A percentile compares a stretch with the other conserved stretches of the same genome.
These are phyloP conservation scores for Begonia fuchsioides DNA, from an alignment of 306 rosid genomes.

Conservation along the genomic window DNA sequence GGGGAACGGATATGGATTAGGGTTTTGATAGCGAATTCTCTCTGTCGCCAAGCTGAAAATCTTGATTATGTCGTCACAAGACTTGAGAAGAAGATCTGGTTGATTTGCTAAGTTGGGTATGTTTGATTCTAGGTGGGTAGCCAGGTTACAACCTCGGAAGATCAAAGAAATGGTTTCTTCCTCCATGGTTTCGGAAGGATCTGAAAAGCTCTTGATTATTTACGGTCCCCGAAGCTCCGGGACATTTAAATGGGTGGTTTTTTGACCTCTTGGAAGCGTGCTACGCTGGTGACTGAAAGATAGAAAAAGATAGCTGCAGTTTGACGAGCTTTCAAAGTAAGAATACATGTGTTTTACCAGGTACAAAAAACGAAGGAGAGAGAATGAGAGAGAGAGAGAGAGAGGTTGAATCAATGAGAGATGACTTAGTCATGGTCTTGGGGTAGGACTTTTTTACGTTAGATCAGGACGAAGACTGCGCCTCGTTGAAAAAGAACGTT, in stretches of 20 bases:
- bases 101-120: constrained; percentile 20
- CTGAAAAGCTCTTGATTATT: too few relatives aligned
- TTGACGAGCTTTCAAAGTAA: neutral
- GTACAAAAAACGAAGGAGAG: constrained; percentile 1
- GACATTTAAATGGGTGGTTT: constrained; percentile 11
- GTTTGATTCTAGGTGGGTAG: constrained; percentile 25
- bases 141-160: constrained; percentile 27
- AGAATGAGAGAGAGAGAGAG: neutral
- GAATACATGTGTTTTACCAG: constrained; percentile 22
- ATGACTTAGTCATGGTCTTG: constrained; percentile 59
- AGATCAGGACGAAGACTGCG: constrained; percentile 8
- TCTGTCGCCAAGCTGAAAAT: constrained; percentile 19
- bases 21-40: constrained; percentile 1
- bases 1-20: neutral
- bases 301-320: too few relatives aligned
- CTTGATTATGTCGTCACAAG: constrained; percentile 26
- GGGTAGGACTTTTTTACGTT: constrained; percentile 2
- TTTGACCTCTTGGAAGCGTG: constrained; percentile 6
- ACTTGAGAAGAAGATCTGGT: constrained; percentile 13
- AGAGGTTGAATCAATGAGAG: neutral
- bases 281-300: neutral
- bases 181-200: neutral
- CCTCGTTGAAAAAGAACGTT: constrained; percentile 5
- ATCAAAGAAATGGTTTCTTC: constrained; percentile 20
- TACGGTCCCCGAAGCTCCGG: too few relatives aligned